Base-by-base conservation (phyloP, 2,329 filamentous ascomycete genomes). In the Parascedosporium putredinis region DNA sequence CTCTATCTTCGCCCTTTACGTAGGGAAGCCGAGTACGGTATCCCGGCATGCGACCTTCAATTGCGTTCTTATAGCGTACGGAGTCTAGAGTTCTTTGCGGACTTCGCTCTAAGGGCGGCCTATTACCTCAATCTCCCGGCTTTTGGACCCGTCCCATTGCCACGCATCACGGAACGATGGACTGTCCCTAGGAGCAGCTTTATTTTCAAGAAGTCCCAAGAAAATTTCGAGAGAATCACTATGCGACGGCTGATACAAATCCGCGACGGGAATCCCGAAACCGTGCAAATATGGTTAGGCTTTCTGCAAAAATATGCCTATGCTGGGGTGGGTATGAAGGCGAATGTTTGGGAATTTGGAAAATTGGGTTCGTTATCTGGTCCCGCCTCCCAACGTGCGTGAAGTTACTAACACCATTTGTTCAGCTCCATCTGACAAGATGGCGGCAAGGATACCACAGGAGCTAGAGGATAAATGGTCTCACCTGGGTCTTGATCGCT, bases 301-400 rank as follows among this genome's bases (percentile, higher is more conserved):
- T 97, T 95, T 63, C 66, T 98, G 62, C 80, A 86, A 61, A 95
- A 95, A 68, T 85, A 96, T 63, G 87, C 89, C 38, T 95, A 93
- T 64, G 87, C 94, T 57, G 93, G 93, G n/a, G 84, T 97, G 36
- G 93, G 93, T 59, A 94, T 98, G 89, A 98, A 98, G 76, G 93
- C 93, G 49, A 96, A 98, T 64, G 78, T 97, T 46, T 98, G 86
- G 82, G 88, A 95, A 62, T 90, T 88, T 66, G 81, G 85, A 60
- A 76, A 78, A 51, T 63, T 90, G 52, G 83, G 85, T 52, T 50
- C 24, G 42, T 46, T 5, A 16, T 16, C 36, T 20, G 23, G 10
- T 25, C 18, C n/a, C 20, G n/a, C 3, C 16, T 40, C 14, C 29
- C n/a, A 22, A 18, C 20, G 10, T 25, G 7, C 8, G 9, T 27